Conservation (phyloP, 768 basidiomycete species). For the Phlebiopsis gigantea region DNA sequence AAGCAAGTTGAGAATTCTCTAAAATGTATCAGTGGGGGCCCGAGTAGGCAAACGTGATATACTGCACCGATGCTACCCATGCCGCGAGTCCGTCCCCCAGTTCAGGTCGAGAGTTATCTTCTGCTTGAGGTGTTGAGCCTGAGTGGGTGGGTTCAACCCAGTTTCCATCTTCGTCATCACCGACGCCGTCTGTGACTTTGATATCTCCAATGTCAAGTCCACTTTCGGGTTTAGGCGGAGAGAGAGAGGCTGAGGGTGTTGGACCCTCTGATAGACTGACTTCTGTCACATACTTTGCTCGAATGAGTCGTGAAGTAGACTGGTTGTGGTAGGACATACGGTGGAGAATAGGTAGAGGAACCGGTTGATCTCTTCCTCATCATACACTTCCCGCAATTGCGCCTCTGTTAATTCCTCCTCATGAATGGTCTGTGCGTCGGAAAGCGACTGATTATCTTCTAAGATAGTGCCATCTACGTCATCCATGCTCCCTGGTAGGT, state of each 20-base stretch:
- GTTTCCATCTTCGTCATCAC: background rate
- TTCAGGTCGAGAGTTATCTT: background rate
- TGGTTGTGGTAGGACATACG: conserved; percentile 30
- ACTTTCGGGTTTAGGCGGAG: too few species aligned
- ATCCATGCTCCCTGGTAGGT: background rate
- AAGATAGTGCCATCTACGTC: background rate
- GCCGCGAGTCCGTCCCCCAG: conserved; percentile 1
- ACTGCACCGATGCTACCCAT: conserved; percentile 14
- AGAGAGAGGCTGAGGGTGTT: background rate
- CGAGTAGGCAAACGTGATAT: conserved; percentile 1
- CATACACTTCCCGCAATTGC: conserved; percentile 53
- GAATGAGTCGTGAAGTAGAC: too few species aligned
- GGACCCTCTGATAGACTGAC: conserved; percentile 30
- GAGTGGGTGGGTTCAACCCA: background rate
- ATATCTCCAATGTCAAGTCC: background rate
- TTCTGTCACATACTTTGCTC: conserved; percentile 65
- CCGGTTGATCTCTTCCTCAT: conserved; percentile 58
- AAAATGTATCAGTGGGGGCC: background rate
- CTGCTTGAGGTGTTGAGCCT: background rate
- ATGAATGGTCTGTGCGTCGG: background rate
- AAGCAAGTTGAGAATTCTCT: conserved; percentile 37
- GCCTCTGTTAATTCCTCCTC: conserved; percentile 40
- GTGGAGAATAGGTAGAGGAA: conserved; percentile 58
- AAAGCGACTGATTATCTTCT: background rate
- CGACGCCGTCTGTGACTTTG: background rate